phyloP scores from a whole-genome alignment of 2,329 filamentous ascomycete species.

The Lithohypha guttulata region DNA sequence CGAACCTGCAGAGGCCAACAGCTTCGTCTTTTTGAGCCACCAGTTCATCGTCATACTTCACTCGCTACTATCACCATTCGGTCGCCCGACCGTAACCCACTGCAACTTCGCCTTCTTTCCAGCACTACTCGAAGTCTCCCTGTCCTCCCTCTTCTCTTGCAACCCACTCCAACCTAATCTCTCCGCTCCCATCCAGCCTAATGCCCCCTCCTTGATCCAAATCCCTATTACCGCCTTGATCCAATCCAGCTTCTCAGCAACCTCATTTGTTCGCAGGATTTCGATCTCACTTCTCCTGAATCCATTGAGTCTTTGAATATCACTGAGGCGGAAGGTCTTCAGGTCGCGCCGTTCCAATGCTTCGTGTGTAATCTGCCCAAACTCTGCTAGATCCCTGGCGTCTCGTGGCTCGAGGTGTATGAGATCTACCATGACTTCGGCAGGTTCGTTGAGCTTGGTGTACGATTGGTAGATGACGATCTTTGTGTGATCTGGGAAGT shows the following conservation, averaged over 20 bases:
- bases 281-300: constrained; percentile 29
- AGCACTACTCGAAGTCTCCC: too few species aligned
- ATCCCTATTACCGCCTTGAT: constrained; percentile 29
- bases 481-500: constrained; percentile 44
- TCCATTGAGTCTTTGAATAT: constrained; percentile 17
- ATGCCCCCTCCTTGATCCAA: constrained; percentile 25
- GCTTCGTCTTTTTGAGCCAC: too few species aligned
- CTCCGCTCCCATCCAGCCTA: constrained; percentile 24
- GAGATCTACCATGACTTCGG: constrained; percentile 32
- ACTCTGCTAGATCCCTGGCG: constrained; percentile 33
- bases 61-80: constrained; percentile 39
- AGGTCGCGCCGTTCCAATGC: constrained; percentile 26
- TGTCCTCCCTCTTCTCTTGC: constrained; percentile 34
- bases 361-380: constrained; percentile 31
- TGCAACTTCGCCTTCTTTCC: constrained; percentile 39
- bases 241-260: constrained; percentile 36
- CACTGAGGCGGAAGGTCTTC: constrained; percentile 20
- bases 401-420: constrained; percentile 39
- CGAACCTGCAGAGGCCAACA: too few species aligned
- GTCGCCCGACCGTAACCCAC: constrained; percentile 41
- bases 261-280: constrained; percentile 35
- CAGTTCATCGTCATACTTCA: too few species aligned
- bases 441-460: constrained; percentile 6
- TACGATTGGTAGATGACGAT: constrained; percentile 32
- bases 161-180: constrained; percentile 24